Evolutionary conservation across 2,329 filamentous ascomycete species (phyloP), one percentile per base, ranked within the genome.

Genomic region (Dactylonectria estremocensis): DNA sequence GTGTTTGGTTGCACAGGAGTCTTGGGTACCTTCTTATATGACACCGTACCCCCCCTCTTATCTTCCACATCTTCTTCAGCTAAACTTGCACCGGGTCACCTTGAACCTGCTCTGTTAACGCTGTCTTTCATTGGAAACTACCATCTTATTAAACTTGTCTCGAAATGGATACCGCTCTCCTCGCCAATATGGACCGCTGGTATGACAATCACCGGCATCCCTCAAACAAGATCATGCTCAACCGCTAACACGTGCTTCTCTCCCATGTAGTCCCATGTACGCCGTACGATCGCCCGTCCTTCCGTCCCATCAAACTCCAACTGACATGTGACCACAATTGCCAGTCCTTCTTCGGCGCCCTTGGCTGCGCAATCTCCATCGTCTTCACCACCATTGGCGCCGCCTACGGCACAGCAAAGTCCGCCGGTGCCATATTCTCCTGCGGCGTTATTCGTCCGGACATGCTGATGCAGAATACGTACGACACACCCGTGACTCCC

Each of bases 351-450:
- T 83, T 84, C 69, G 81, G 82, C 43, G 81, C 81, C 50, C 77
- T 84, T 68, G 82, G 82, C 59, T 83, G 81, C 71, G 74, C 78
- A 33, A 78, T 79, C 46, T 81, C 86, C 77, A 87, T 88, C 66
- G 81, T 87, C 76, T 84, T 88, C 80, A 85, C 85, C 72, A 86
- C 85, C 76, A 77, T 88, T 54, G 86, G 83, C 57, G 83, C 83
- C 58, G 78, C 82, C 56, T 84, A 84, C 70, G 83, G 83, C 57
- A 84, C 82, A 40, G 82, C 82, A 61, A 83, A 83, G 69, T 83
- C 82, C 53, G 72, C 80, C 53, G 78, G 79, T 40, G 83, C 82
- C 61, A 85, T 85, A 72, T 85, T 84, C 72, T 75, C 82, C 24
- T 78, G 79, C 28, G 83, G 83, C 62, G 77, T 85, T 73, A 75